These are phyloP conservation scores for Aspergillus bertholletiae DNA, from an alignment of 495 filamentous ascomycete genomes.

Conservation along the genomic window DNA sequence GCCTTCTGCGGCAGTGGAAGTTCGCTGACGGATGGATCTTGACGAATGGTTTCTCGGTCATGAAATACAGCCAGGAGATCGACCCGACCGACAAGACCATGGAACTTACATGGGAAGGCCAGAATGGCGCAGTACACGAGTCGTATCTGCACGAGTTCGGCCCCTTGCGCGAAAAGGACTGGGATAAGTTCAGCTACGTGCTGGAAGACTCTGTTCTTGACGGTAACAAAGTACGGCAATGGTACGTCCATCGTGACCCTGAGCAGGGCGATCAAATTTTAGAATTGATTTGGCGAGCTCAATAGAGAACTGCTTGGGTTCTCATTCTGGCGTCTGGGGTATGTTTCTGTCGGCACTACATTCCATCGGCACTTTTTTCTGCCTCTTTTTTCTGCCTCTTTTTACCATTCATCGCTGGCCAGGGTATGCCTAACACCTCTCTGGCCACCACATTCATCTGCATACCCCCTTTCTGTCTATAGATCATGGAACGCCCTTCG, in stretches of 20 bases:
- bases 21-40: slow-evolving; percentile 56
- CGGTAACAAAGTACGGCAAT: slow-evolving; percentile 32
- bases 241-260: slow-evolving; percentile 36
- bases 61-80: slow-evolving; percentile 43
- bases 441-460: background rate
- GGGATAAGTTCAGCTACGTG: slow-evolving; percentile 32
- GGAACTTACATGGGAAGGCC: slow-evolving; percentile 46
- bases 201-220: slow-evolving; percentile 32
- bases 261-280: slow-evolving; percentile 34
- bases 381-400: background rate
- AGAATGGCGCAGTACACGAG: slow-evolving; percentile 36
- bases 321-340: too few species aligned
- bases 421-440: background rate
- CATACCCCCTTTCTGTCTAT: slow-evolving; percentile 1
- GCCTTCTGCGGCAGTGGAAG: slow-evolving; percentile 53
- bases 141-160: slow-evolving; percentile 42
- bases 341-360: background rate
- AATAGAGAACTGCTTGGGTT: slow-evolving; percentile 7
- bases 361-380: background rate
- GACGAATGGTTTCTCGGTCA: slow-evolving; percentile 54
- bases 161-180: slow-evolving; percentile 38
- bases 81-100: slow-evolving; percentile 30
- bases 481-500: slow-evolving; percentile 1
- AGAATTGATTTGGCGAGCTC: slow-evolving; percentile 41
- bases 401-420: background rate